Percentiles rank a stretch among this genome's conserved stretches.
These are phyloP conservation scores for Trichosanthes cucumerina DNA, from an alignment of 306 rosid genomes.

Conservation along the genomic window DNA sequence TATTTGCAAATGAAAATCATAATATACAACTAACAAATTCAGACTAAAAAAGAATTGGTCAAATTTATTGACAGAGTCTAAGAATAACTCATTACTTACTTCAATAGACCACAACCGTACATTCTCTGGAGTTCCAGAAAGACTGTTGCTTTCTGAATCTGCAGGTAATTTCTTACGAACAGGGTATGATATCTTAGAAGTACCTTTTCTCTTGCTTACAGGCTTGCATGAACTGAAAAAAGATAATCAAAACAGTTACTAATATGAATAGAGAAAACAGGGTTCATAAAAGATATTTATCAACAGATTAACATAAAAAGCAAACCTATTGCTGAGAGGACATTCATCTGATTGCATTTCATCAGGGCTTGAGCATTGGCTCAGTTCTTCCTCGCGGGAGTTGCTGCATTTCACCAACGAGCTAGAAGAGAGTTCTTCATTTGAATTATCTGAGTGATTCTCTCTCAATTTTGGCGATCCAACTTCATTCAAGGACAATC, in stretches of 20 bases:
- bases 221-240: conserved; percentile 5
- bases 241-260: not conserved
- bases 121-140: conserved; percentile 33
- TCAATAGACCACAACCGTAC: conserved; percentile 64
- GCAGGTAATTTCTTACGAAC: conserved; percentile 21
- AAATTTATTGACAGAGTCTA: not conserved
- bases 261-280: not conserved
- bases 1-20: not conserved
- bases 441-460: conserved; percentile 23
- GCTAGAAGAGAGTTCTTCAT: conserved; percentile 19
- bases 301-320: not conserved
- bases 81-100: conserved; percentile 23
- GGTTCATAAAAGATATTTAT: not conserved
- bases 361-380: conserved; percentile 25
- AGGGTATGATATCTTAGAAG: conserved; percentile 18
- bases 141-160: conserved; percentile 27
- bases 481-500: conserved; percentile 35
- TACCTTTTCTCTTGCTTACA: not conserved
- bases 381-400: conserved; percentile 24
- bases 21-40: not conserved
- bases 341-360: conserved; percentile 26
- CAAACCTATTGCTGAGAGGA: conserved; percentile 29
- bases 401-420: conserved; percentile 30
- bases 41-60: not conserved
- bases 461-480: conserved; percentile 20